Evolutionary conservation across 495 filamentous ascomycete species (phyloP), one percentile per base, ranked within the genome.

Genomic region (Evansstolkia leycettana): DNA sequence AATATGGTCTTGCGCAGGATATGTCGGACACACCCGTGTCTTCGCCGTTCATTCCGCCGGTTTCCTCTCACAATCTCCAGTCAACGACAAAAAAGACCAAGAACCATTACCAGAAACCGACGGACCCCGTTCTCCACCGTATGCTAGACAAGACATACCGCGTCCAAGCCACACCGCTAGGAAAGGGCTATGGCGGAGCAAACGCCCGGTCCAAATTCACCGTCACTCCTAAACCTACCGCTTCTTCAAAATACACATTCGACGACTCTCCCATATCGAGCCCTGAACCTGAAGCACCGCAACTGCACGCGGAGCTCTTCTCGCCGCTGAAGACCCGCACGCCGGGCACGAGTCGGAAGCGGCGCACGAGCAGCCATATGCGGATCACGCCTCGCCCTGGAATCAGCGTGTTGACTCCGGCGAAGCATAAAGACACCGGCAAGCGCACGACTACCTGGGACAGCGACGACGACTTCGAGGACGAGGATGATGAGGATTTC

Each of bases 91-190:
- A 49, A 48, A 64, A 44, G 14, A 31, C 37, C 34, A 64, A 43
- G 14, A 31, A 38, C 36, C 37, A 41, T 40, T 37, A 53, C 38
- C 43, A 50, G 40, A 64, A 69, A 55, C 36, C 51, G 62, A 47
- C 58, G 15, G 85, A 94, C 51, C 75, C 78, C 1, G 68, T 98
- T 5, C 65, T 98, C 8, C 90, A 98, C 52, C 80, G 80, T 39
- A 67, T 96, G 24, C 74, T 85, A 6, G 84, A 95, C 61, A 94
- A 90, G 52, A 95, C 81, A 28, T 98, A 92, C 57, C 82, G 92
- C 18, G 61, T 98, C 1, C 82, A 86, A 61, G 87, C 90, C 9
- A 98, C 90, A 7, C 92, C 90, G 0, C 76, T 84, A 33, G 82
- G 65, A 38, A 69, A 57, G 45, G 44, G 50, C 34, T 57, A 47